Conservation (phyloP, 2,329 filamentous ascomycete genomes). For the Cryphonectria nitschkei region DNA sequence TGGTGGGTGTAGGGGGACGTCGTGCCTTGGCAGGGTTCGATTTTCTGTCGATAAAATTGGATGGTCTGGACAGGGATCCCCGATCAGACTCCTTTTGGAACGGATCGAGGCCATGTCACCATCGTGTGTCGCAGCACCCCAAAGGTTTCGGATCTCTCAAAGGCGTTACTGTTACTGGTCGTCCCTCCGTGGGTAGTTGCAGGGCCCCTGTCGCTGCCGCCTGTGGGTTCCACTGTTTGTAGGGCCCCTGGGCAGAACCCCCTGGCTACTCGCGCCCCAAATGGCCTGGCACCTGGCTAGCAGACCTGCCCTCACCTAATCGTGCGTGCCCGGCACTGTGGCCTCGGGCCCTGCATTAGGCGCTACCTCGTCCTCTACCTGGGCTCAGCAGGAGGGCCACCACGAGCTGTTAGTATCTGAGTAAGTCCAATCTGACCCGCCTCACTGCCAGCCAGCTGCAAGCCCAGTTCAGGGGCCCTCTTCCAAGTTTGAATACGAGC, state of each 20-base stretch:
- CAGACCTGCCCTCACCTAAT: neutral
- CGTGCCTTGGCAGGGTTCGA: neutral
- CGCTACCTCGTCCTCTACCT: neutral
- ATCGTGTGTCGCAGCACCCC: conserved; percentile 13
- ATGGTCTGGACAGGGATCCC: conserved; percentile 13
- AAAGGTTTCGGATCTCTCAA: conserved; percentile 15
- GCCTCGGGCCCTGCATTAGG: neutral
- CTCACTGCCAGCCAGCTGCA: conserved; percentile 1
- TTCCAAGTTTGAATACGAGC: conserved; percentile 19
- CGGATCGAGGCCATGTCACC: conserved; percentile 13
- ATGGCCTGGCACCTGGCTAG: conserved; percentile 1
- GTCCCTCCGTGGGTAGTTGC: neutral
- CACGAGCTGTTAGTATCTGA: neutral
- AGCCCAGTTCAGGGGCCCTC: neutral
- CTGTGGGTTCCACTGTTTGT: neutral
- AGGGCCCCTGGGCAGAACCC: neutral
- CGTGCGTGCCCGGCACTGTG: neutral
- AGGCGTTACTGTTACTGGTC: conserved; percentile 4
- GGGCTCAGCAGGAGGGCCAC: neutral
- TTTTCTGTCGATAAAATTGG: conserved; percentile 15
- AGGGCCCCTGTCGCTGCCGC: conserved; percentile 8
- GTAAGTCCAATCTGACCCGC: neutral
- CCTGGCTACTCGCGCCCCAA: neutral
- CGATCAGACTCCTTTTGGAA: conserved; percentile 17
- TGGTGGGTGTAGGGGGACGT: neutral